These are phyloP conservation scores for Excoecaria cochinchinensis DNA, from an alignment of 345 rosid genomes.

Conservation along the genomic window DNA sequence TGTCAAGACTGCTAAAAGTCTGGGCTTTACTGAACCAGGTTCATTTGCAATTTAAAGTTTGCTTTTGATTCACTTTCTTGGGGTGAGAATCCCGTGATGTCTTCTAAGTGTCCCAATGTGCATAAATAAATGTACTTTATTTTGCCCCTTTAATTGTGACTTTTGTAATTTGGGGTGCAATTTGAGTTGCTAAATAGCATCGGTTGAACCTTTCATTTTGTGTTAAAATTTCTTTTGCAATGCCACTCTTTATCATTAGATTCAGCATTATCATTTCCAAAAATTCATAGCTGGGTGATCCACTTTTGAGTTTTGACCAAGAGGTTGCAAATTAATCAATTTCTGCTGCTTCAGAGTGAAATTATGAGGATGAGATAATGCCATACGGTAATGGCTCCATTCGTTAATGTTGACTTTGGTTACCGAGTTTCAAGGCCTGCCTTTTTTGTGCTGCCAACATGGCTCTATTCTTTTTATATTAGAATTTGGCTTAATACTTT, in stretches of 20 bases:
- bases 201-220: background rate
- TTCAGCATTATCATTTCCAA: background rate
- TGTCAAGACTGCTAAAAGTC: conserved; percentile 74
- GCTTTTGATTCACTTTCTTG: conserved; percentile 16
- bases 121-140: conserved; percentile 1
- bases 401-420: background rate
- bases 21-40: conserved; percentile 99
- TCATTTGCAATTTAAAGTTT: conserved; percentile 14
- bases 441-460: background rate
- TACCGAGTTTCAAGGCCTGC: background rate
- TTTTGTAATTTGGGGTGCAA: background rate
- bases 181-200: background rate
- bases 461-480: background rate
- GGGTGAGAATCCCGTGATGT: background rate
- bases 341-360: background rate
- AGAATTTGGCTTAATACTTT: background rate
- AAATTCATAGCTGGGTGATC: background rate
- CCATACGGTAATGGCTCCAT: background rate
- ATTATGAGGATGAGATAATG: background rate
- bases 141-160: background rate
- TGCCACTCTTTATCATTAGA: background rate
- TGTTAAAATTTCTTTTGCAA: background rate
- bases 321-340: background rate
- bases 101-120: background rate
- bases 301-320: background rate